A percentile compares a stretch with the other conserved stretches of the same genome.
These are phyloP conservation scores for Silene latifolia DNA, from an alignment of 148 eudicot species.

Conservation along the genomic window DNA sequence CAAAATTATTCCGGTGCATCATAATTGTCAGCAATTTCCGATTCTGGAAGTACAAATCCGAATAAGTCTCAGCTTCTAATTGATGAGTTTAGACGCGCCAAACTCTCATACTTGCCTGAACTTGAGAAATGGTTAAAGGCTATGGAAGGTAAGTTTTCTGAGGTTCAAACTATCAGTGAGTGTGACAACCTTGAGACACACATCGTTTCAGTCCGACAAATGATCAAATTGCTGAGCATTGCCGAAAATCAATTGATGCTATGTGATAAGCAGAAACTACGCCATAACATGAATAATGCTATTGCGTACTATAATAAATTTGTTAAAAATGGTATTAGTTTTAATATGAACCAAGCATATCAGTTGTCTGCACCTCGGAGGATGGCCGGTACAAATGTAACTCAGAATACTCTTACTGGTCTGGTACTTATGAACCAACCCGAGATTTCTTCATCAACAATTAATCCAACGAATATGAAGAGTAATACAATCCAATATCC, in stretches of 20 bases:
- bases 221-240: slow-evolving; percentile 4
- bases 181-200: not conserved
- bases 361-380: too few relatives aligned
- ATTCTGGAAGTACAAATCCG: too few relatives aligned
- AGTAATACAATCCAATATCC: too few relatives aligned
- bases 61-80: too few relatives aligned
- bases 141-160: not conserved
- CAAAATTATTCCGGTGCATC: too few relatives aligned
- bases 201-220: not conserved
- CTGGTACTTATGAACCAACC: not conserved
- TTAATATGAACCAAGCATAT: not conserved
- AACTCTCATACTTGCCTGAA: slow-evolving; percentile 7
- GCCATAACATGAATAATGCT: not conserved
- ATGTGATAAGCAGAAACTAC: not conserved
- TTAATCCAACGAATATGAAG: too few relatives aligned
- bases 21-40: too few relatives aligned
- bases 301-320: not conserved
- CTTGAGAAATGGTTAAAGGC: not conserved
- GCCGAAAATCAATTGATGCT: slow-evolving; percentile 1
- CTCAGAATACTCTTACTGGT: not conserved
- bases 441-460: not conserved
- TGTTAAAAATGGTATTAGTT: not conserved
- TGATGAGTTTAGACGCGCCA: too few relatives aligned
- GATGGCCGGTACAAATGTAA: not conserved
- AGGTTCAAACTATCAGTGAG: slow-evolving; percentile 11